Conservation (phyloP, 1,139 yeast species). For the Yamadazyma pseudoaaseri region DNA sequence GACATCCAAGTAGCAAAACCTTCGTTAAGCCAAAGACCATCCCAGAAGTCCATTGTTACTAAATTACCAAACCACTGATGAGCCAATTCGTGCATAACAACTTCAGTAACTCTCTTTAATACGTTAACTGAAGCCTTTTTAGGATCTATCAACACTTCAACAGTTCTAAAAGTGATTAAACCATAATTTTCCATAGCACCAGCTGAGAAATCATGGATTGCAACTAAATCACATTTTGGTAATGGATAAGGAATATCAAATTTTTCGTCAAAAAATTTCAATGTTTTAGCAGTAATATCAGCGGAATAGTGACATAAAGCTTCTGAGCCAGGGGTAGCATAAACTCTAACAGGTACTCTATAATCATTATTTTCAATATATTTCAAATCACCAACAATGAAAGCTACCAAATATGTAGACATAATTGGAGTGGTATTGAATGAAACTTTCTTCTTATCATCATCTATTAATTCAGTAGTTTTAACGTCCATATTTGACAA, state of each 20-base stretch:
- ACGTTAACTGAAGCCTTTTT: constrained; percentile 42
- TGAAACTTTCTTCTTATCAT: constrained; percentile 49
- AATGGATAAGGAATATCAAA: constrained; percentile 60
- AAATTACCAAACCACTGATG: constrained; percentile 67
- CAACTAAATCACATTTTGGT: constrained; percentile 57
- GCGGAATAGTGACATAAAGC: constrained; percentile 51
- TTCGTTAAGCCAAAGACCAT: constrained; percentile 62
- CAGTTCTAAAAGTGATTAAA: constrained; percentile 52
- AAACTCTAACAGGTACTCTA: constrained; percentile 60
- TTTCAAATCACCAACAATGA: constrained; percentile 75
- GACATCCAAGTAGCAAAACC: constrained; percentile 65
- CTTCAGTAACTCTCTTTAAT: constrained; percentile 55
- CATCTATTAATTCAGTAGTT: constrained; percentile 43
- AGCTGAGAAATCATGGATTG: constrained; percentile 57
- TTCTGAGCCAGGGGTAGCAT: constrained; percentile 53
- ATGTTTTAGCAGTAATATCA: constrained; percentile 50
- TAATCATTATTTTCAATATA: constrained; percentile 64
- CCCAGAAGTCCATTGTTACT: constrained; percentile 67
- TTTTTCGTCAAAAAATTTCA: constrained; percentile 48
- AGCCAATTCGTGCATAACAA: constrained; percentile 61
- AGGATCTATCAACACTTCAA: constrained; percentile 51
- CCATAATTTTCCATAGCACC: constrained; percentile 69
- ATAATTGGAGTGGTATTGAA: constrained; percentile 63
- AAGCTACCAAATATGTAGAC: constrained; percentile 80
- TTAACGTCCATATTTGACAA: constrained; percentile 79